Conservation (phyloP, 305 asterid species). For the Salvia sclarea region DNA sequence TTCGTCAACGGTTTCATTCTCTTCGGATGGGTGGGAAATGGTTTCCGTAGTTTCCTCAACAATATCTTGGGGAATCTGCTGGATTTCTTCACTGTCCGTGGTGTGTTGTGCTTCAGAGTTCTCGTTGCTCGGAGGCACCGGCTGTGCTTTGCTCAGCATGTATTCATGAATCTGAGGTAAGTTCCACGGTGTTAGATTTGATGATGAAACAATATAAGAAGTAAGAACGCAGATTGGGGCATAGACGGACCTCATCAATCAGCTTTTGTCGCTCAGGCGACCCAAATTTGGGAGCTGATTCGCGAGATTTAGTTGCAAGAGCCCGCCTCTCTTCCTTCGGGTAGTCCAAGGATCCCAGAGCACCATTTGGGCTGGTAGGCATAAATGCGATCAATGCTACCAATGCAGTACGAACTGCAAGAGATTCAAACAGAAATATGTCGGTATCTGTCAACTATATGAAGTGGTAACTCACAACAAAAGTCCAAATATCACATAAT, state of each 20-base stretch:
- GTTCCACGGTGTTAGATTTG: conserved; percentile 7
- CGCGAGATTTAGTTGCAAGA: conserved; percentile 69
- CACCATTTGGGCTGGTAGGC: conserved; percentile 88
- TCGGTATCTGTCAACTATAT: neutral
- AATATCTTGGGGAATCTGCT: conserved; percentile 35
- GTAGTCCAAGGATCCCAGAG: conserved; percentile 77
- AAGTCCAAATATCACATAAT: neutral
- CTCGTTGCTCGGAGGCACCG: conserved; percentile 47
- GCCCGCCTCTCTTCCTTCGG: conserved; percentile 73
- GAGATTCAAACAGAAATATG: conserved; percentile 11
- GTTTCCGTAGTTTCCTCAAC: conserved; percentile 41
- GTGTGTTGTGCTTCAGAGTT: conserved; percentile 43
- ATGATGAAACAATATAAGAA: neutral
- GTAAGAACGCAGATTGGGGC: neutral
- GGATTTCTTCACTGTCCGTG: conserved; percentile 35
- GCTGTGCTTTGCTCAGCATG: conserved; percentile 65
- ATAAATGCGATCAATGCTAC: conserved; percentile 78
- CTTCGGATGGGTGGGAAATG: conserved; percentile 32
- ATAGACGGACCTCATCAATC: conserved; percentile 66
- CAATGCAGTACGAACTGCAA: conserved; percentile 78
- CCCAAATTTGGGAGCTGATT: conserved; percentile 62
- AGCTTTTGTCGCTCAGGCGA: conserved; percentile 68
- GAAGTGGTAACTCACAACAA: neutral
- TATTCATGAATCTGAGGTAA: conserved; percentile 64
- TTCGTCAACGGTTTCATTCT: conserved; percentile 43